A percentile compares a stretch with the other conserved stretches of the same genome.
These are phyloP conservation scores for Rhododendron ferrugineum DNA, from an alignment of 148 eudicot species.

Conservation along the genomic window DNA sequence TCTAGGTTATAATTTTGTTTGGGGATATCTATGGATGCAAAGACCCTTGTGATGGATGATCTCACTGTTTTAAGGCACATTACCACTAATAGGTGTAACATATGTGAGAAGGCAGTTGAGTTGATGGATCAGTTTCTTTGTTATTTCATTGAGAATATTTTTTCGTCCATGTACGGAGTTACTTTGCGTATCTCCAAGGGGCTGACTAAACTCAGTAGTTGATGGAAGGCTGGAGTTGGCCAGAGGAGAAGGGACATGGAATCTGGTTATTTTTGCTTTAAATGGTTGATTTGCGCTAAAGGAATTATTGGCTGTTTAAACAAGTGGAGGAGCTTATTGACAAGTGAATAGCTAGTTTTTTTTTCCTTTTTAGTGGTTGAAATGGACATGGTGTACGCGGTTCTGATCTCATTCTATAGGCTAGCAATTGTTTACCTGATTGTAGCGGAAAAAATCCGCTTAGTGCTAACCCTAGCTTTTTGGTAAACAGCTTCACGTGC, in stretches of 20 bases:
- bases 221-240: constrained; percentile 1
- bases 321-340: not conserved
- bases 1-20: not conserved
- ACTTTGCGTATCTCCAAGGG: not conserved
- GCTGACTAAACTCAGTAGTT: not conserved
- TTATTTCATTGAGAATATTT: not conserved
- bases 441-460: no score
- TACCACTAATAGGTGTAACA: not conserved
- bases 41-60: not conserved
- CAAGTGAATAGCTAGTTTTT: not conserved
- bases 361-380: not conserved
- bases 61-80: not conserved
- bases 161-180: not conserved
- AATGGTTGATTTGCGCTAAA: not conserved
- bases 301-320: not conserved
- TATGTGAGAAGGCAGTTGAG: not conserved
- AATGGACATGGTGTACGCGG: not conserved
- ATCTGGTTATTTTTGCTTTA: not conserved
- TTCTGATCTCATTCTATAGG: not conserved
- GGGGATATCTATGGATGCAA: not conserved
- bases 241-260: not conserved
- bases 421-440: not conserved
- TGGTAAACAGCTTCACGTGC: no score
- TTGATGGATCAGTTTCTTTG: not conserved
- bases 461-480: no score